Base-by-base conservation (phyloP, 2,329 filamentous ascomycete genomes). In the Nemania serpens region DNA sequence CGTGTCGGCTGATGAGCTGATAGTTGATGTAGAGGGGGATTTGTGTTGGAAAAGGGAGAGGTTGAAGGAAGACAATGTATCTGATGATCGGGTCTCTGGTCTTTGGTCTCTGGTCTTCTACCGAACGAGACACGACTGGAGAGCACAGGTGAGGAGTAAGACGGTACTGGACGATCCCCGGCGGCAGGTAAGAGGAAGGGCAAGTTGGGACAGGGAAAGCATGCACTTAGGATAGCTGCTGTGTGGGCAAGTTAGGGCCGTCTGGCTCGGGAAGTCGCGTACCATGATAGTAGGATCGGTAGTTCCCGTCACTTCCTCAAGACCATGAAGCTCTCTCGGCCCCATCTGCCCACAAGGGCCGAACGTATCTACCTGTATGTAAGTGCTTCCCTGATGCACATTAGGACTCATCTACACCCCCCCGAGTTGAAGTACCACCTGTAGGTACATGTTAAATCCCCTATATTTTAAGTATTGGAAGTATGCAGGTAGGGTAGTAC, bases 1-100 rank as follows among this genome's bases (percentile, higher is more conserved):
- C 48, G 63, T 59, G 34, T 57, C 49, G 53, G 64, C 47, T 45
- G 53, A 47, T 60, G 60, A 60, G 65, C 56, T 43, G 58, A 63
- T 66, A 66, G 58, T 59, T 56, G 63, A 63, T 63, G 63, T 47
- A 61, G 53, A 29, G 41, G 47, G 29, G 22, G 17, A 5, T 12
- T 49, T 37, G 47, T 49, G 37, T 22, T 45, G 45, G 17, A 48
- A 37, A 34, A 34, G 17, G 39, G 39, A 29, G 36, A 48, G 47
- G 33, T 36, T n/a, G 37, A 43, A 29, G 25, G 33, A 58, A 34
- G 51, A 49, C 46, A 49, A n/a, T n/a, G n/a, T n/a, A n/a, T n/a
- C n/a, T n/a, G n/a, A n/a, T n/a, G n/a, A n/a, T n/a, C n/a, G n/a
- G n/a, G n/a, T n/a, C n/a, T n/a, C n/a, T n/a, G n/a, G n/a, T n/a